phyloP scores from a whole-genome alignment of 1,139 yeast genomes.

The Protomyces inouyei region DNA sequence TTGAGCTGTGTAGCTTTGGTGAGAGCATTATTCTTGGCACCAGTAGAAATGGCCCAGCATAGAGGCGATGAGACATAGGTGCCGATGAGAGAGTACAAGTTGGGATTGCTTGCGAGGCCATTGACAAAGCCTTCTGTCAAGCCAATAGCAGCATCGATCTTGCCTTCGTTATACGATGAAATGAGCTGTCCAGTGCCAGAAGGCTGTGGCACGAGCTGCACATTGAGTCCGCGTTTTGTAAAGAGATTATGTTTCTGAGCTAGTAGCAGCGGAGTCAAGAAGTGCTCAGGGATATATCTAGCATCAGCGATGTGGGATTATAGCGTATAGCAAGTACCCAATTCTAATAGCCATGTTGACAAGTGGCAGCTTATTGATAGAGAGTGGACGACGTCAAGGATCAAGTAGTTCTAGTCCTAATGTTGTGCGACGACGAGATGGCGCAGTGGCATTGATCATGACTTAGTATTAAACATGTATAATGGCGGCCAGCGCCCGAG shows the following conservation, averaged over 20 bases:
- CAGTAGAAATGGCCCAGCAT: constrained; percentile 81
- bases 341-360: background rate
- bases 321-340: background rate
- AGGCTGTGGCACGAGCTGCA: constrained; percentile 67
- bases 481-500: background rate
- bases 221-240: constrained; percentile 44
- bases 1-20: constrained; percentile 51
- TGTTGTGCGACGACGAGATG: background rate
- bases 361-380: too few species aligned
- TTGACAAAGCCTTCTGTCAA: constrained; percentile 87
- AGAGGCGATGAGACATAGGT: constrained; percentile 82
- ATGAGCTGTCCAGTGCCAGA: constrained; percentile 88
- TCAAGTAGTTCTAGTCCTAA: too few species aligned
- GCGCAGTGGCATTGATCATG: too few species aligned
- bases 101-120: constrained; percentile 68
- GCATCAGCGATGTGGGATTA: background rate
- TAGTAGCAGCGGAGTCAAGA: constrained; percentile 76
- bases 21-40: constrained; percentile 54
- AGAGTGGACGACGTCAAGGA: background rate
- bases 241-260: constrained; percentile 61
- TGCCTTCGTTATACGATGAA: constrained; percentile 58
- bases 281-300: constrained; percentile 63
- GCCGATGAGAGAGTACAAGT: constrained; percentile 61
- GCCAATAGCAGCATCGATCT: constrained; percentile 73
- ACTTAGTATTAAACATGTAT: background rate